Conservation (phyloP, 805 yeast species). For the Cephaloascus fragrans region DNA sequence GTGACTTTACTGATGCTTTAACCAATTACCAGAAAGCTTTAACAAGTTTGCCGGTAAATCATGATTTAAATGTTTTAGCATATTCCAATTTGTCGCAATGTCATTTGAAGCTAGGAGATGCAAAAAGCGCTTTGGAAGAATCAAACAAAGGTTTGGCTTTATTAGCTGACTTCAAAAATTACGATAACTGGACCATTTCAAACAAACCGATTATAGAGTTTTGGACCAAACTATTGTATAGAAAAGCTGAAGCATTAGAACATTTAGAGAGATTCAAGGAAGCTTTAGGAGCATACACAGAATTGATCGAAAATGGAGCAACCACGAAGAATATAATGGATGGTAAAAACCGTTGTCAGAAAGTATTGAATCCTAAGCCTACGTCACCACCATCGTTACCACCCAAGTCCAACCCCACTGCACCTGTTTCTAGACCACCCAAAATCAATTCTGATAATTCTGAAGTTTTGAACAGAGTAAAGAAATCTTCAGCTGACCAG, state of each 20-base stretch:
- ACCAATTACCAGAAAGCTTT: conserved; percentile 47
- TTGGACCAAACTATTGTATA: conserved; percentile 60
- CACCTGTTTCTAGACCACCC: conserved; percentile 6
- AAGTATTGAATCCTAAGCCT: conserved; percentile 48
- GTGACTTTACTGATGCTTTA: conserved; percentile 68
- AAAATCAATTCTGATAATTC: neutral
- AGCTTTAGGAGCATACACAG: conserved; percentile 53
- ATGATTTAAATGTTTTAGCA: conserved; percentile 57
- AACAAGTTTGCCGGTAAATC: conserved; percentile 47
- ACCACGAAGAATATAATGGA: conserved; percentile 59
- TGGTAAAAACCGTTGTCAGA: conserved; percentile 71
- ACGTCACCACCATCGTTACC: conserved; percentile 14
- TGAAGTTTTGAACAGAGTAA: conserved; percentile 39
- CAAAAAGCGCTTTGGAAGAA: conserved; percentile 37
- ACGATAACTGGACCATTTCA: neutral
- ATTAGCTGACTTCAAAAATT: neutral
- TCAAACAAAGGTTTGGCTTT: conserved; percentile 37
- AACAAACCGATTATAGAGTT: conserved; percentile 55
- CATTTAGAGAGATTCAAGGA: conserved; percentile 59
- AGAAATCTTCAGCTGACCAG: conserved; percentile 33
- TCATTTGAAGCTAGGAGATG: conserved; percentile 59
- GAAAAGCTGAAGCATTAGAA: conserved; percentile 81
- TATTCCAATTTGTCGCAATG: conserved; percentile 70
- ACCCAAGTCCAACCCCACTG: conserved; percentile 5
- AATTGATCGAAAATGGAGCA: conserved; percentile 58